A percentile compares a stretch with the other conserved stretches of the same genome.
These are phyloP conservation scores for Cyberlindnera sargentensis DNA, from an alignment of 805 yeast genomes.

Conservation along the genomic window DNA sequence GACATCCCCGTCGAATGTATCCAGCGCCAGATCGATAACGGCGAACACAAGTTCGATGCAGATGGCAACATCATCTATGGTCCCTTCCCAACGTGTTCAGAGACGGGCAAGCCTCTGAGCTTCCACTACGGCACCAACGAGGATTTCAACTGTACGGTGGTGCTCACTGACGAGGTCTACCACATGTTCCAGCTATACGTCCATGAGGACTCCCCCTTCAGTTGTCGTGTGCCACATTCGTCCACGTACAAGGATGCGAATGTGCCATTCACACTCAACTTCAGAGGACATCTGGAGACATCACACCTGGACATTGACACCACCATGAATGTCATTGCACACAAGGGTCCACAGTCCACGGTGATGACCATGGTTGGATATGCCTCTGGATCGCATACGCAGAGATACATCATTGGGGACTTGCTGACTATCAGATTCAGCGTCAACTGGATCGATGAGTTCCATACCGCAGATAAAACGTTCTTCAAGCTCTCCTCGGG, in stretches of 20 bases:
- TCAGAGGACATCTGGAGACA: conserved; percentile 61
- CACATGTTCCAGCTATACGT: conserved; percentile 70
- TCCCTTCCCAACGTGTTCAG: conserved; percentile 56
- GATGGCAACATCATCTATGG: conserved; percentile 47
- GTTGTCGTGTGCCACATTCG: conserved; percentile 55
- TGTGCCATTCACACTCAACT: conserved; percentile 56
- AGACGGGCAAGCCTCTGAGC: conserved; percentile 53
- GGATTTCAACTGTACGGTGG: conserved; percentile 52
- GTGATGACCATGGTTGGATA: conserved; percentile 46
- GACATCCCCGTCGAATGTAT: conserved; percentile 51
- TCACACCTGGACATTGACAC: conserved; percentile 64
- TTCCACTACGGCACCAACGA: conserved; percentile 44
- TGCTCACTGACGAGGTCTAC: conserved; percentile 55
- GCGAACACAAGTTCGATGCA: conserved; percentile 69
- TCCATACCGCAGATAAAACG: conserved; percentile 5
- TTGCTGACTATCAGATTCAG: conserved; percentile 48
- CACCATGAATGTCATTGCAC: conserved; percentile 46
- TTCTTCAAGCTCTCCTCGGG: conserved; percentile 10
- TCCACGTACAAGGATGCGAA: conserved; percentile 26
- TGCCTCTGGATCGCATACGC: conserved; percentile 48
- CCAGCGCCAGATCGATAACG: conserved; percentile 61
- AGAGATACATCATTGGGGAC: conserved; percentile 62
- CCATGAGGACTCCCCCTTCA: conserved; percentile 66
- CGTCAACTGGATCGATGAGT: conserved; percentile 43
- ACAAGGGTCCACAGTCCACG: conserved; percentile 20